Percentiles rank a stretch among this genome's conserved stretches.
Conservation (phyloP, 441 rosid species). For the Lagerstroemia fauriei region DNA sequence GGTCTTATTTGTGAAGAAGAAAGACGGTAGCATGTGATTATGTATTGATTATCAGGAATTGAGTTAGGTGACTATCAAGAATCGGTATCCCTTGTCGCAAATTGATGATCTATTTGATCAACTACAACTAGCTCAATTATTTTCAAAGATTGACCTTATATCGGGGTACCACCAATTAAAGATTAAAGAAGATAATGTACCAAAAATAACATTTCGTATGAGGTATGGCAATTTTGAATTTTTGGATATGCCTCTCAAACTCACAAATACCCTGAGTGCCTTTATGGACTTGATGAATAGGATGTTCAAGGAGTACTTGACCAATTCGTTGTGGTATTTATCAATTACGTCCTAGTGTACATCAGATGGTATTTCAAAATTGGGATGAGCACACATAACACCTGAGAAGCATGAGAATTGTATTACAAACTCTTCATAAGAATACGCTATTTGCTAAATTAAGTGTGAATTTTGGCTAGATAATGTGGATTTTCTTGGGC, state of each 20-base stretch:
- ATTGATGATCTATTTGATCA: slow-evolving; percentile 17
- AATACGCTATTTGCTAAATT: neutral
- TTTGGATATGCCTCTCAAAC: neutral
- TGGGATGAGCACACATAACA: neutral
- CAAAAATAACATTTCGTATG: neutral
- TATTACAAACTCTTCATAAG: neutral
- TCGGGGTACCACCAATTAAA: neutral
- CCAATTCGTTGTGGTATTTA: neutral
- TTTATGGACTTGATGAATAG: neutral
- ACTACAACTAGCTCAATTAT: neutral
- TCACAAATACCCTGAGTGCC: neutral
- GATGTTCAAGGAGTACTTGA: neutral
- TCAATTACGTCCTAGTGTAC: neutral
- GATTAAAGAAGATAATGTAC: too few species aligned
- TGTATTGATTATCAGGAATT: neutral
- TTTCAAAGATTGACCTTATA: neutral
- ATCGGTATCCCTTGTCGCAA: neutral
- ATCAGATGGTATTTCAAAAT: too few species aligned
- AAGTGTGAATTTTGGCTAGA: slow-evolving; percentile 1
- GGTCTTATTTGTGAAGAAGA: neutral
- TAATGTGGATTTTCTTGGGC: neutral
- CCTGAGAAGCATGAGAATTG: neutral
- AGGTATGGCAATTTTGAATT: neutral
- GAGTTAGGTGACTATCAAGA: neutral
- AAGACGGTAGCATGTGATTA: neutral